Percentiles rank a stretch among this genome's conserved stretches.
Evolutionary conservation across 2,329 filamentous ascomycete genomes (phyloP).

Genomic region (Cercospora sp.): DNA sequence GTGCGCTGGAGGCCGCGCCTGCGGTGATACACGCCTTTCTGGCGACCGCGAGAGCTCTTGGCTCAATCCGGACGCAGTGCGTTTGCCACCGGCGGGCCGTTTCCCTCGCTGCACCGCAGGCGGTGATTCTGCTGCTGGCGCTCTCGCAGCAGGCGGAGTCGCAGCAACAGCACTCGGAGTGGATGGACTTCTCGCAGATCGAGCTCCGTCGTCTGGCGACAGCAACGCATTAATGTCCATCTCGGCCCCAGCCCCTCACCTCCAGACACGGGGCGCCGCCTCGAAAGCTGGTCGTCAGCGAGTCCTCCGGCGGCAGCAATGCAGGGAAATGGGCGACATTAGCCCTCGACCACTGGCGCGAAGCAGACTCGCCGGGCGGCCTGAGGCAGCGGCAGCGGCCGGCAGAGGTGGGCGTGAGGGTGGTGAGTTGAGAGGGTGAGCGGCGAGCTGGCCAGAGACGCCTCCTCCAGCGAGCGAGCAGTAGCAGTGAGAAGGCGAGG

Average conservation of each 20-base stretch:
- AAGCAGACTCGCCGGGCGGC: not conserved
- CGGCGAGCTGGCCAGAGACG: not conserved
- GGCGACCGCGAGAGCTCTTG: conserved; percentile 42
- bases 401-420: not conserved
- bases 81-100: conserved; percentile 32
- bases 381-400: conserved; percentile 1
- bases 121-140: conserved; percentile 39
- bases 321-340: conserved; percentile 25
- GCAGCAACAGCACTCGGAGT: not conserved
- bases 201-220: conserved; percentile 49
- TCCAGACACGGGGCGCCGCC: conserved; percentile 1
- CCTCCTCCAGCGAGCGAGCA: not conserved
- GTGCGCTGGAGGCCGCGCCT: not conserved
- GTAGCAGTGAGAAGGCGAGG: not conserved
- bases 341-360: conserved; percentile 6
- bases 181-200: not conserved
- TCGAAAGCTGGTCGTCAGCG: conserved; percentile 14
- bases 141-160: conserved; percentile 13
- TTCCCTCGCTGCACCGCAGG: conserved; percentile 19
- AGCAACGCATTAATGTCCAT: conserved; percentile 55
- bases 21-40: conserved; percentile 36
- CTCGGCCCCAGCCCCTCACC: conserved; percentile 1
- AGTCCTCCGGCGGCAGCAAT: conserved; percentile 15
- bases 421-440: not conserved
- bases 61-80: conserved; percentile 47